Evolutionary conservation across 768 basidiomycete species (phyloP).

Genomic region (Calocybe indica): DNA sequence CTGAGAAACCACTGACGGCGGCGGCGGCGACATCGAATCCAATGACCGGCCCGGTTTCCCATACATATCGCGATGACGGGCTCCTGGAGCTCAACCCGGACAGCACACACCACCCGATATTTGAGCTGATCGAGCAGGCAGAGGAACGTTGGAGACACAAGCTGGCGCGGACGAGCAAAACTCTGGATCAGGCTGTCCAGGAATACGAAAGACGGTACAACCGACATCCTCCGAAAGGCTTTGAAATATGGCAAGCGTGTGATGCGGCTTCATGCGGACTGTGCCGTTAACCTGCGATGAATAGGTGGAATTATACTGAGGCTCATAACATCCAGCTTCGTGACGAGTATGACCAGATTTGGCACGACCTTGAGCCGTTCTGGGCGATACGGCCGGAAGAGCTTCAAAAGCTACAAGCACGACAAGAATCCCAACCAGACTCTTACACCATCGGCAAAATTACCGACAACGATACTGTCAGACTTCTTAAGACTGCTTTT

Average conservation of each 20-base stretch:
- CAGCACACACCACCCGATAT: slow-evolving; percentile 62
- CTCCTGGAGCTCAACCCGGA: slow-evolving; percentile 33
- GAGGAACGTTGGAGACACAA: slow-evolving; percentile 54
- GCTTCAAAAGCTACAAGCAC: slow-evolving; percentile 18
- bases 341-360: slow-evolving; percentile 52
- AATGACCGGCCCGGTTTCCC: too few relatives aligned
- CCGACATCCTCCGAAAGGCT: slow-evolving; percentile 80
- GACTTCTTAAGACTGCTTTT: slow-evolving; percentile 11
- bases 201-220: slow-evolving; percentile 76
- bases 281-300: neutral
- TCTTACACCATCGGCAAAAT: slow-evolving; percentile 29
- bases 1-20: too few relatives aligned
- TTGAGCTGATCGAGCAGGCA: slow-evolving; percentile 66
- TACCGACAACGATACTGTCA: slow-evolving; percentile 4
- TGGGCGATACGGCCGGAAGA: slow-evolving; percentile 32
- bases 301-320: slow-evolving; percentile 41
- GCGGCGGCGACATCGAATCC: too few relatives aligned
- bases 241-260: slow-evolving; percentile 73
- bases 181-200: slow-evolving; percentile 62
- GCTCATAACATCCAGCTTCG: slow-evolving; percentile 40
- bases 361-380: slow-evolving; percentile 34
- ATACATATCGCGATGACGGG: slow-evolving; percentile 19
- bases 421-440: slow-evolving; percentile 23
- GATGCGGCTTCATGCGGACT: neutral
- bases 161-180: slow-evolving; percentile 66